Base-by-base conservation (phyloP, 352 stramenopile genomes). In the Pythium volutum region DNA sequence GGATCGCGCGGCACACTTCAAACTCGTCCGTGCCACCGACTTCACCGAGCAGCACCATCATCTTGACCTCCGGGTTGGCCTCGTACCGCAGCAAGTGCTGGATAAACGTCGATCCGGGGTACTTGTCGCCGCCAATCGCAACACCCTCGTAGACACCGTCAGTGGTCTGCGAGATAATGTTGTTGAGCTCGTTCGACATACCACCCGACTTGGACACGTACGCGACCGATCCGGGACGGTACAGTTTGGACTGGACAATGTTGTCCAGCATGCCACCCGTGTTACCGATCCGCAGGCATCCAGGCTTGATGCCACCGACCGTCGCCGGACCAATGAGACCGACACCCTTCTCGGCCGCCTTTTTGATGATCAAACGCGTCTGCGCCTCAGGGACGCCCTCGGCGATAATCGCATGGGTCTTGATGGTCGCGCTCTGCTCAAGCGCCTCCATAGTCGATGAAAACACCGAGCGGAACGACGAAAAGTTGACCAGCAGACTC, bases 121-220 rank as follows among this genome's bases (percentile, higher is more conserved):
- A 98, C 66, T 97, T 95, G 84, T 99, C 96, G 46, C 91, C 92
- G 41, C 91, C 92, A 59, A 98, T 98, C 20, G 92, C 92, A 23
- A 98, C 90, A 59, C 90, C 91, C 69, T 99, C 96, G 71, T 97
- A 98, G 42, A 99, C 95, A 50, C 96, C 96, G 70, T 99, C 89
- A 22, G 93, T 97, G 48, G 95, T 97, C 74, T 97, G 83, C 41
- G 88, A 93, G 70, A 99, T 97, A 67, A 99, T 98, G 77, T 98
- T 98, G 82, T 98, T 98, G 16, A 99, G 79, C 71, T 99, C 96
- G 73, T 99, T 98, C 25, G 90, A 98, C 91, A 99, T 98, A 67
- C 96, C 95, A 59, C 96, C 96, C 15, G 88, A 98, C 84, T 98
- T 98, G 60, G 90, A 98, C 51, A 99, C 96, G 73, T 98, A 99